Base-by-base conservation (phyloP, 202 grass and related monocot genomes). In the Schoenoplectus triqueter region DNA sequence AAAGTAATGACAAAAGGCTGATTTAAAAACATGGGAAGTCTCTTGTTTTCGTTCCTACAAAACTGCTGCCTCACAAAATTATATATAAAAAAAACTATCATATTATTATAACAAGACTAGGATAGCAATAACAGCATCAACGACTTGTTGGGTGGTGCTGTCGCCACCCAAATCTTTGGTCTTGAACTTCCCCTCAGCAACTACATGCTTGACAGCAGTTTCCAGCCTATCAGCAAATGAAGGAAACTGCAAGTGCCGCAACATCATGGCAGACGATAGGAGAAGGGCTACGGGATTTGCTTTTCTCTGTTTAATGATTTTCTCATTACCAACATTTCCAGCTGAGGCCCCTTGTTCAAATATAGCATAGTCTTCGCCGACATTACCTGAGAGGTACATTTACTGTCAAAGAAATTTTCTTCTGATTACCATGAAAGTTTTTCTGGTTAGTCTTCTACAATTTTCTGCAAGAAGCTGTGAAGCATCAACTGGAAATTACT, bases 181-280 rank as follows among this genome's bases (percentile, higher is more conserved):
- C 82, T 85, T 95, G 87, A 88, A 95, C 60, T 89, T 85, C 55
- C 91, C 93, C 70, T 89, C 91, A 80, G 87, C 83, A 77, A 95
- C 90, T 9, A 93, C 91, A 55, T 71, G 61, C 87, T 92, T 95
- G 44, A 92, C 89, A 11, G 90, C 90, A 0, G 89, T 92, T 80
- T 91, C 93, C 66, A 95, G 84, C 57, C 93, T 81, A 66, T 95
- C 93, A 0, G 93, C 91, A 8, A 93, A 95, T 1, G 91, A 93
- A 1, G 91, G 93, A 61, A 95, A 91, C 67, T 88, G 93, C 86
- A 95, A 88, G 73, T 93, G 93, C 85, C 93, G 85, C 87, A 95
- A 80, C 93, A 95, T 95, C 93, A 95, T 95, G 0, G 93, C 93
- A 1, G 93, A 95, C 6, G 93, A 95, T 31, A 95, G 93, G 56